Evolutionary conservation across 257 asterid species (phyloP).

Genomic region (Nemophila menziesii): DNA sequence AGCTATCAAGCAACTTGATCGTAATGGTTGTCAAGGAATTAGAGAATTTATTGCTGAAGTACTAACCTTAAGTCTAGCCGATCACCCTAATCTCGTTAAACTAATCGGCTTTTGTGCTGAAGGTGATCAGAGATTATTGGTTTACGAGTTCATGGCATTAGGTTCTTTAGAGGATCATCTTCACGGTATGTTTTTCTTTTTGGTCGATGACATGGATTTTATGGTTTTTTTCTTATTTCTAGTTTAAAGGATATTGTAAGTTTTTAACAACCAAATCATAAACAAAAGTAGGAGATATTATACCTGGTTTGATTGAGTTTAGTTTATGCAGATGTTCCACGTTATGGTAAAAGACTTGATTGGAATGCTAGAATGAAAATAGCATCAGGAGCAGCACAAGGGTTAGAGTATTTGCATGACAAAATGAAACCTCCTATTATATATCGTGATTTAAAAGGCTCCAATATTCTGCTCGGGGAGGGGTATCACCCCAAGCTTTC

Average conservation of each 20-base stretch:
- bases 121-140: slow-evolving; percentile 62
- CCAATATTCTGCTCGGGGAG: slow-evolving; percentile 66
- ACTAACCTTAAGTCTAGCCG: slow-evolving; percentile 40
- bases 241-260: too few relatives aligned
- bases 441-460: slow-evolving; percentile 71
- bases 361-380: slow-evolving; percentile 75
- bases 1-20: slow-evolving; percentile 72
- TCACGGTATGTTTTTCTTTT: slow-evolving; percentile 35
- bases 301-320: slow-evolving; percentile 2
- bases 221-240: background rate
- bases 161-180: slow-evolving; percentile 83
- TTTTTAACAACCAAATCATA: too few relatives aligned
- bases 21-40: slow-evolving; percentile 60
- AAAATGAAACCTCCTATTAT: slow-evolving; percentile 61
- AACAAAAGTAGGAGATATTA: too few relatives aligned
- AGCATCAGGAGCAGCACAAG: slow-evolving; percentile 80
- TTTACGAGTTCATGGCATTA: slow-evolving; percentile 71
- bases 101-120: slow-evolving; percentile 68
- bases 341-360: slow-evolving; percentile 30
- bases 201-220: too few relatives aligned
- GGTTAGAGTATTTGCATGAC: slow-evolving; percentile 73
- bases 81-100: slow-evolving; percentile 66
- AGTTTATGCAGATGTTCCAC: slow-evolving; percentile 23
- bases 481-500: slow-evolving; percentile 63
- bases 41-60: slow-evolving; percentile 71